These are phyloP conservation scores for Quercus cerris DNA, from an alignment of 306 rosid genomes.

Conservation along the genomic window DNA sequence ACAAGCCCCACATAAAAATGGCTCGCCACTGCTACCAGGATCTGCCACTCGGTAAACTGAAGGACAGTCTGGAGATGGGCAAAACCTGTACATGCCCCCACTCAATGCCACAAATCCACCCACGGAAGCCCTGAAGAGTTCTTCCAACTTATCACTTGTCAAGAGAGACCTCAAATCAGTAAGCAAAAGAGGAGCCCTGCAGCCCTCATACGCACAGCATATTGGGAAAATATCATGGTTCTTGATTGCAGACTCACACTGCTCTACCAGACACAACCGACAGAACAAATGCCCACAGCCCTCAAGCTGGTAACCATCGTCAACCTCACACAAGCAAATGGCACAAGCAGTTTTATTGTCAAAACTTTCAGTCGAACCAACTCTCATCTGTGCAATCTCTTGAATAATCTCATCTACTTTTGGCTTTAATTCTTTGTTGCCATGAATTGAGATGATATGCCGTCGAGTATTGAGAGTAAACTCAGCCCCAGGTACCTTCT, in stretches of 20 bases:
- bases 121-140: slow-evolving; percentile 82
- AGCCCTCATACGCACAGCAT: slow-evolving; percentile 52
- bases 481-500: slow-evolving; percentile 64
- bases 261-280: slow-evolving; percentile 69
- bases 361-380: slow-evolving; percentile 32
- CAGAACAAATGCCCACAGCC: slow-evolving; percentile 74
- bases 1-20: slow-evolving; percentile 83
- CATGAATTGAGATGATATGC: slow-evolving; percentile 52
- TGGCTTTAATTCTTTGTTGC: slow-evolving; percentile 65
- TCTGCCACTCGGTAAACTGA: slow-evolving; percentile 65
- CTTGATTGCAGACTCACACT: slow-evolving; percentile 72
- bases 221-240: slow-evolving; percentile 78
- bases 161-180: slow-evolving; percentile 58
- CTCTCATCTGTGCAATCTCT: slow-evolving; percentile 41
- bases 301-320: slow-evolving; percentile 72
- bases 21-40: slow-evolving; percentile 43
- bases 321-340: slow-evolving; percentile 87
- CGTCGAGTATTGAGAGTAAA: slow-evolving; percentile 50
- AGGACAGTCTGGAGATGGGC: slow-evolving; percentile 96
- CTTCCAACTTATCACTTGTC: slow-evolving; percentile 66
- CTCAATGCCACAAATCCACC: slow-evolving; percentile 67
- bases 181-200: slow-evolving; percentile 52
- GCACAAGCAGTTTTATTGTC: slow-evolving; percentile 55
- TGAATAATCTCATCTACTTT: slow-evolving; percentile 55
- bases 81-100: slow-evolving; percentile 62